A percentile compares a stretch with the other conserved stretches of the same genome.
Evolutionary conservation across 306 rosid genomes (phyloP).

Genomic region (Casuarina equisetifolia): DNA sequence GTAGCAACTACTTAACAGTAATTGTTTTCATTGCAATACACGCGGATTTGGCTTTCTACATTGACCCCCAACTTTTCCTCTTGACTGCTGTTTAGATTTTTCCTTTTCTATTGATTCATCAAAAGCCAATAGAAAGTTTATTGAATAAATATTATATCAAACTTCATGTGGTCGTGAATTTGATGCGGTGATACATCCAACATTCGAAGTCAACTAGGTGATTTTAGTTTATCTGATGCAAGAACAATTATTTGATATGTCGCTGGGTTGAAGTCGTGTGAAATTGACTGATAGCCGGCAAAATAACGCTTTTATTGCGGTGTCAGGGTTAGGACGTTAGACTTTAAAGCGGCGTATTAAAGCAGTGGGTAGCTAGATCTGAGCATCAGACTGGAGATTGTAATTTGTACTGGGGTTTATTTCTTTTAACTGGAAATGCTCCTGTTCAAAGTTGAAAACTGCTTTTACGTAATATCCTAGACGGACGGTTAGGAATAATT

Average conservation of each 20-base stretch:
- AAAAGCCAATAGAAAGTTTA: background rate
- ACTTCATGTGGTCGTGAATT: background rate
- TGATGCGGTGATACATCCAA: background rate
- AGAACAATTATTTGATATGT: background rate
- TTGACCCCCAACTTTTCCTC: background rate
- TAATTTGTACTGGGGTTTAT: background rate
- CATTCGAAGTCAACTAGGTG: background rate
- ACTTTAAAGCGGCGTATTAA: background rate
- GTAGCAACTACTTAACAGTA: background rate
- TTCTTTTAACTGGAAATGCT: background rate
- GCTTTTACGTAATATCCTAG: background rate
- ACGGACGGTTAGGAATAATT: background rate
- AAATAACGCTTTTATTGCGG: background rate
- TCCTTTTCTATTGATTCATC: background rate
- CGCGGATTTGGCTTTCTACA: background rate
- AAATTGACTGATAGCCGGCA: background rate
- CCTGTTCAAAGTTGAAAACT: slow-evolving; percentile 3
- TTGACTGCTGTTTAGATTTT: background rate
- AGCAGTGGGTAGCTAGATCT: background rate
- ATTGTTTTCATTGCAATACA: background rate
- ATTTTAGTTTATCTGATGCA: background rate
- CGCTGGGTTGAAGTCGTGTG: background rate
- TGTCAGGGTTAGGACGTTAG: slow-evolving; percentile 5
- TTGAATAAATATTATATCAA: background rate
- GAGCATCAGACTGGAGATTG: background rate